Evolutionary conservation across 2,329 filamentous ascomycete species (phyloP), one percentile per base, ranked within the genome.

Genomic region (Colletotrichum musae): DNA sequence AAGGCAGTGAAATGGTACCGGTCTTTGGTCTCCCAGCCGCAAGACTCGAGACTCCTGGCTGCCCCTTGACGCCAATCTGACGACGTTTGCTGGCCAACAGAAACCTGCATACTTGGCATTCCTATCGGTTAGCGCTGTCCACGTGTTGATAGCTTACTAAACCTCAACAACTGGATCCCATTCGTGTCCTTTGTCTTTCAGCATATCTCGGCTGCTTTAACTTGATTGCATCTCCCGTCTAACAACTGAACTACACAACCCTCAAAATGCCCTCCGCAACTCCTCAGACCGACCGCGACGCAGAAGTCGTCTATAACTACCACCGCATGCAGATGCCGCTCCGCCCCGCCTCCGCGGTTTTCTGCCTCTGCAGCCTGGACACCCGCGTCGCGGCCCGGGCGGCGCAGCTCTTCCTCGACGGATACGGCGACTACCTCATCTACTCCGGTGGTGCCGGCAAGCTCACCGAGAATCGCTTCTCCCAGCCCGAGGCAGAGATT

Each of bases 361-460:
- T 85, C 78, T 82, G 81, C 74, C 80, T 85, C 52, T 84, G 83
- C 76, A 84, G 81, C 72, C 82, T 85, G 68, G 83, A 85, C 75
- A 78, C 77, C 4, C 82, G 83, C 64, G 81, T 85, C 45, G 83
- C 83, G 59, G 72, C 74, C 47, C 78, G 79, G 50, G 83, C 83
- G 10, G 81, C 83, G 2, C 77, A 81, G 70, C 77, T 85, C 21
- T 83, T 78, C 64, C 80, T 84, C 54, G 77, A 80, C 64, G 81
- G 79, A 26, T 74, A 78, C 43, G 80, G 78, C 16, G 76, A 77
- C 1, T 76, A 77, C 10, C 78, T 85, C 61, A 81, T 85, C 73
- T 85, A 83, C 78, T 83, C 83, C 0, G 83, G 83, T 10, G 79
- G 78, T 24, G 75, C 78, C 2, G 84, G 83, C 59, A 77, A 75